Conservation (phyloP, 1,284 basidiomycete species). For the Pascua guehoae region DNA sequence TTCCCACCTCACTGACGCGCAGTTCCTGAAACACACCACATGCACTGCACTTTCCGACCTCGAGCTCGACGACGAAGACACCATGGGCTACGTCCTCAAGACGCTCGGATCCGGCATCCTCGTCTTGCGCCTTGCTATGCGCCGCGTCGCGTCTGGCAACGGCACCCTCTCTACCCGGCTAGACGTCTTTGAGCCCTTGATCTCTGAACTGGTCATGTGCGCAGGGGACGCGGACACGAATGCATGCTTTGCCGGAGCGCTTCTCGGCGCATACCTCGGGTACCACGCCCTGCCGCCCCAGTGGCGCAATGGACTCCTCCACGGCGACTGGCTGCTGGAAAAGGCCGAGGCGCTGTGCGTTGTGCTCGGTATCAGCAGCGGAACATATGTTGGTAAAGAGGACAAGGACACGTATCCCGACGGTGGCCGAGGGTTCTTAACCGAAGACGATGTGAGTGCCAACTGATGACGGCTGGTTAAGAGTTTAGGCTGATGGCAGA, state of each 20-base stretch:
- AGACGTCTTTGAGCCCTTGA: conserved; percentile 8
- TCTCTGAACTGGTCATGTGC: conserved; percentile 8
- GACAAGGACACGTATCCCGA: conserved; percentile 8
- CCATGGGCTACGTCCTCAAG: conserved; percentile 19
- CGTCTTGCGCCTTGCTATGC: conserved; percentile 8
- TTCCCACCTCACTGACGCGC: not conserved
- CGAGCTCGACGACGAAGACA: conserved; percentile 7
- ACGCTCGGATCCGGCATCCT: conserved; percentile 7
- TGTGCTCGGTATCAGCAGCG: conserved; percentile 3
- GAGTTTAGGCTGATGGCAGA: conserved; percentile 1
- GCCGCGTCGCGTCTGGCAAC: not conserved
- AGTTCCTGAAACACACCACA: conserved; percentile 2
- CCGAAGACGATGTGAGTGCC: not conserved
- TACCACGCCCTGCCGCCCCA: conserved; percentile 6
- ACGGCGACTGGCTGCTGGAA: conserved; percentile 7
- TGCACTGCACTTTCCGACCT: not conserved
- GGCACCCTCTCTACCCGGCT: not conserved
- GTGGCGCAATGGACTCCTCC: conserved; percentile 11
- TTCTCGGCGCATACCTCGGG: conserved; percentile 15
- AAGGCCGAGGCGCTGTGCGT: conserved; percentile 7
- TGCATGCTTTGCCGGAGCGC: conserved; percentile 15
- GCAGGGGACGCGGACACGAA: conserved; percentile 20
- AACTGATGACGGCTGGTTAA: too few species aligned
- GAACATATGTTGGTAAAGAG: conserved; percentile 1
- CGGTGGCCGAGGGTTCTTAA: conserved; percentile 10